Conservation (phyloP, 495 filamentous ascomycete species). For the Letharia lupina region DNA sequence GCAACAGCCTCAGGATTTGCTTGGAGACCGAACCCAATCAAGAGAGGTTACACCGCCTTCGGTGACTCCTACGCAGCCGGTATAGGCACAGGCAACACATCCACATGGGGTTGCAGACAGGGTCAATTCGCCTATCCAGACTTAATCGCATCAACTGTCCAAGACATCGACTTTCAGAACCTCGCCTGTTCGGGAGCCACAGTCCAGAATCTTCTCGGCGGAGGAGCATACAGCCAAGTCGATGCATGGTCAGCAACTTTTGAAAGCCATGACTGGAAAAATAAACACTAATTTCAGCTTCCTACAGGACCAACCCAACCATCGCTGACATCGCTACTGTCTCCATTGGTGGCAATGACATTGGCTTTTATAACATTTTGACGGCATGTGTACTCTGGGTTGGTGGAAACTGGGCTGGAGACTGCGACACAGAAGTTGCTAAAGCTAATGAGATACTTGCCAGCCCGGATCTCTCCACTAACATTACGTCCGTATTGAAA, state of each 20-base stretch:
- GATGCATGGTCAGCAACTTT: neutral
- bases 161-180: neutral
- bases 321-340: conserved; percentile 29
- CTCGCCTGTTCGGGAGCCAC: neutral
- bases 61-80: neutral
- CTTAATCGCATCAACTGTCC: neutral
- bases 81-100: conserved; percentile 1
- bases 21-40: neutral
- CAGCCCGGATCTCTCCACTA: conserved; percentile 13
- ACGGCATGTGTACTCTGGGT: conserved; percentile 38
- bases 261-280: neutral
- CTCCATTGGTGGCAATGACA: conserved; percentile 42
- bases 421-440: conserved; percentile 33
- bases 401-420: conserved; percentile 28
- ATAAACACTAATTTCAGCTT: neutral
- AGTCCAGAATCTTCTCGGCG: neutral
- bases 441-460: conserved; percentile 24
- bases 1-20: neutral
- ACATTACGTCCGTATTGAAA: neutral
- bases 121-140: neutral
- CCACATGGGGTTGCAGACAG: neutral
- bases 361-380: conserved; percentile 42
- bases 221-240: neutral
- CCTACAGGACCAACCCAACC: neutral
- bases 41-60: neutral